These are phyloP conservation scores for Hypoxylon crocopeplum DNA, from an alignment of 495 filamentous ascomycete species.

Conservation along the genomic window DNA sequence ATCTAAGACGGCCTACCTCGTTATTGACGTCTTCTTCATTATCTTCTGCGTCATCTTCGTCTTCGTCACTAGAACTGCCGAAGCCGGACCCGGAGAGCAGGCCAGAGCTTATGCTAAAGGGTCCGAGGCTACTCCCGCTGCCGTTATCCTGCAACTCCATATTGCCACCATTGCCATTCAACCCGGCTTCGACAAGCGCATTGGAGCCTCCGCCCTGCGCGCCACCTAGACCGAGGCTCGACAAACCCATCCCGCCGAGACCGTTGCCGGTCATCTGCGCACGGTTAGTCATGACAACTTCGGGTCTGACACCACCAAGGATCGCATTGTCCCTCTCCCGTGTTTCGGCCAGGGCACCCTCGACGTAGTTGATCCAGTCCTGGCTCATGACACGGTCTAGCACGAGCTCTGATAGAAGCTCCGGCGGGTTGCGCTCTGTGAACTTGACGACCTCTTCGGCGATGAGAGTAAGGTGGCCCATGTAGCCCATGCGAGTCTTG, in stretches of 20 bases:
- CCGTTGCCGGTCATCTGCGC: constrained; percentile 50
- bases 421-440: constrained; percentile 89
- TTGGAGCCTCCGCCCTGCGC: constrained; percentile 67
- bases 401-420: constrained; percentile 82
- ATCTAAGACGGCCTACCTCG: constrained; percentile 49
- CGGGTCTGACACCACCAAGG: constrained; percentile 93
- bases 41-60: constrained; percentile 93
- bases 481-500: constrained; percentile 94
- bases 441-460: constrained; percentile 99
- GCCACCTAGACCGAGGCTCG: constrained; percentile 52
- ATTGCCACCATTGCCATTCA: constrained; percentile 57
- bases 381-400: constrained; percentile 85
- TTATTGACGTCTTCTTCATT: constrained; percentile 71
- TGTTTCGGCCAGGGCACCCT: constrained; percentile 91
- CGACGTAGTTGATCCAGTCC: constrained; percentile 95
- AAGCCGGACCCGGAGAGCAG: constrained; percentile 86
- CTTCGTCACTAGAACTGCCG: constrained; percentile 92
- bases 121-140: constrained; percentile 67
- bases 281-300: constrained; percentile 70
- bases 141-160: constrained; percentile 77
- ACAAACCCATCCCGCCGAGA: constrained; percentile 52
- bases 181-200: constrained; percentile 78
- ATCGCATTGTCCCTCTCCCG: constrained; percentile 97
- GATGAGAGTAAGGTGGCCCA: constrained; percentile 97
- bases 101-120: constrained; percentile 70